Evolutionary conservation across 257 asterid species (phyloP), one percentile per base, ranked within the genome.

Genomic region (Nicotiana benthamiana): DNA sequence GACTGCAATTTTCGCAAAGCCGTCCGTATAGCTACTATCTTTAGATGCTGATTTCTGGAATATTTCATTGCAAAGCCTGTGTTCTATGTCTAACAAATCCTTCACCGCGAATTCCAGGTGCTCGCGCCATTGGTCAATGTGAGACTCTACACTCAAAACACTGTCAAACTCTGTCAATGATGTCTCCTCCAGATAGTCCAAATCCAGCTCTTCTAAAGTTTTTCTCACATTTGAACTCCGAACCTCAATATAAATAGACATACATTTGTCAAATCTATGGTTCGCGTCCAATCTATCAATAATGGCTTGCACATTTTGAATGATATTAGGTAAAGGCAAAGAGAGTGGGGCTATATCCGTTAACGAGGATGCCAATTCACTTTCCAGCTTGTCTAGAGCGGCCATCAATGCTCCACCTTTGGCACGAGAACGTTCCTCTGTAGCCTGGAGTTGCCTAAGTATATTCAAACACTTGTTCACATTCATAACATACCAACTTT

Each of bases 61-160:
- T 6, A 95, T 87, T 76, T 90, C 91, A 13, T 46, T 13, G 89
- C 98, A 93, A 60, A 93, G 95, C 82, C 61, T 83, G 83, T 87
- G 84, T 82, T 95, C 99, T 20, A 48, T 83, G 82, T 80, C 89
- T n/a, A 91, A 88, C 88, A 95, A 63, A 78, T 86, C 36, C 83
- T 87, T 90, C 80, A 91, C 94, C 0, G 82, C 85, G 81, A 91
- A 89, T 85, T 84, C 92, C 90, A 95, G 84, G 84, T 93, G 90
- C 83, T 83, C 77, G 40, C 83, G 89, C 99, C 99, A 95, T 80
- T 86, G 86, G 77, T 87, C 86, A 22, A 95, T 79, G 74, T 86
- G 82, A 53, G 79, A 80, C 72, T 92, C 97, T 51, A 89, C 84
- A 28, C 74, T 83, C 82, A 89, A 83, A 26, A 86, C 91, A n/a